Percentiles rank a stretch among this genome's conserved stretches.
Conservation (phyloP, 2,329 filamentous ascomycete species). For the Biscogniauxia sp. region DNA sequence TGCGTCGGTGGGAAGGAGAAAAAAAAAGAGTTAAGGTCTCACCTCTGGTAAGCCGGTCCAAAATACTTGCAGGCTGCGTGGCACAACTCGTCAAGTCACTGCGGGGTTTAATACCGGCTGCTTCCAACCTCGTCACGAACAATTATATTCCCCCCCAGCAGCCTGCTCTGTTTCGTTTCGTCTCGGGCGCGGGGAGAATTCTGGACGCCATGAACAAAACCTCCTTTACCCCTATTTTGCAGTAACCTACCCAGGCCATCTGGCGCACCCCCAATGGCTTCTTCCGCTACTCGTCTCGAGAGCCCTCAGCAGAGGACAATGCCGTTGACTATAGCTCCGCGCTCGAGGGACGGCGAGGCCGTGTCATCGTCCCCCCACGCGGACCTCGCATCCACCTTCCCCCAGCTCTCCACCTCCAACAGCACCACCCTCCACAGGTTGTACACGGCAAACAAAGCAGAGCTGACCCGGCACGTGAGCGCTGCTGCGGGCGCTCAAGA, state of each 20-base stretch:
- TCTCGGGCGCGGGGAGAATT: neutral
- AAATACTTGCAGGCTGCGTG: neutral
- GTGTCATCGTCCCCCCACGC: neutral
- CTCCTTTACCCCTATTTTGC: neutral
- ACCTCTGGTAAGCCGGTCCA: neutral
- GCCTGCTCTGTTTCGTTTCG: neutral
- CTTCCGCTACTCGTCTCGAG: neutral
- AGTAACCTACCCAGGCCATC: neutral
- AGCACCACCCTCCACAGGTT: slow-evolving; percentile 8
- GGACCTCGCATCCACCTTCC: neutral
- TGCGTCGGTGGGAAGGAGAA: neutral
- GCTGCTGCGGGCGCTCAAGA: slow-evolving; percentile 10
- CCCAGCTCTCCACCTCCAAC: neutral
- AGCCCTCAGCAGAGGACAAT: neutral
- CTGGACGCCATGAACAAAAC: neutral
- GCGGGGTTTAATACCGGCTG: neutral
- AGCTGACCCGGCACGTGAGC: slow-evolving; percentile 21
- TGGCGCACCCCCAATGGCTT: neutral
- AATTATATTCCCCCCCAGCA: neutral
- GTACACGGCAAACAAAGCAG: slow-evolving; percentile 17
- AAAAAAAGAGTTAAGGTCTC: neutral
- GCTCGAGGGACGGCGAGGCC: neutral
- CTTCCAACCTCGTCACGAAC: neutral
- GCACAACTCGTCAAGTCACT: neutral
- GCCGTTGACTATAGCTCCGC: neutral